Percentiles rank a stretch among this genome's conserved stretches.
Evolutionary conservation across 2,329 filamentous ascomycete species (phyloP).

Genomic region (Nannizziopsis barbatae): DNA sequence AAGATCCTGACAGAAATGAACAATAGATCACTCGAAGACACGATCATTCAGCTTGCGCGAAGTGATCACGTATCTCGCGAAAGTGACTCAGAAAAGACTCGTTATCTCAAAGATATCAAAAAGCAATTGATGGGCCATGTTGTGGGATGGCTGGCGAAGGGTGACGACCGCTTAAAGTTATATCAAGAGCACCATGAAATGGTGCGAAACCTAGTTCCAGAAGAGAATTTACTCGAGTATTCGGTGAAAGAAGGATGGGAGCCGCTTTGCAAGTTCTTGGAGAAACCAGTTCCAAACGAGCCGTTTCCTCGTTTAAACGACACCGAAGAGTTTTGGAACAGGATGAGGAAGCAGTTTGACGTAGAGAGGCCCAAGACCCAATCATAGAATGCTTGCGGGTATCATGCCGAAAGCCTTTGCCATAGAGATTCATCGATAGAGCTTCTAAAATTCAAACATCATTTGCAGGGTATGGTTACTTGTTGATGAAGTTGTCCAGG

Average conservation of each 20-base stretch:
- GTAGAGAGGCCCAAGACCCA: neutral
- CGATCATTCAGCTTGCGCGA: too few relatives aligned
- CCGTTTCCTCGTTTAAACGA: slow-evolving; percentile 28
- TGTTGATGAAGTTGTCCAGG: neutral
- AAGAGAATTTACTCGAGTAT: slow-evolving; percentile 44
- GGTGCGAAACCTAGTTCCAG: slow-evolving; percentile 39
- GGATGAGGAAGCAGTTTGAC: neutral
- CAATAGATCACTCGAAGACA: neutral
- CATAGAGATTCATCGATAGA: too few relatives aligned
- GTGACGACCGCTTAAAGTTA: slow-evolving; percentile 47
- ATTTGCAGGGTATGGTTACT: neutral
- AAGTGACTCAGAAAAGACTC: too few relatives aligned
- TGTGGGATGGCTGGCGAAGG: slow-evolving; percentile 43
- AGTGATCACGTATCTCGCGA: too few relatives aligned
- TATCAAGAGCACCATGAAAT: slow-evolving; percentile 48
- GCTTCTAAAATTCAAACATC: neutral
- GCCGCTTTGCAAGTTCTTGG: slow-evolving; percentile 34
- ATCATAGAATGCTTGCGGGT: neutral
- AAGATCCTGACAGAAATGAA: neutral
- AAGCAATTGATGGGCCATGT: neutral
- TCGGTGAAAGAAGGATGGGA: slow-evolving; percentile 43
- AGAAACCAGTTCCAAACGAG: slow-evolving; percentile 25
- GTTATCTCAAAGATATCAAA: neutral
- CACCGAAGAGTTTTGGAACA: neutral
- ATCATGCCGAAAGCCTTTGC: neutral